Percentiles rank a stretch among this genome's conserved stretches.
Conservation (phyloP, 805 yeast genomes). For the Metschnikowia amazonensis region DNA sequence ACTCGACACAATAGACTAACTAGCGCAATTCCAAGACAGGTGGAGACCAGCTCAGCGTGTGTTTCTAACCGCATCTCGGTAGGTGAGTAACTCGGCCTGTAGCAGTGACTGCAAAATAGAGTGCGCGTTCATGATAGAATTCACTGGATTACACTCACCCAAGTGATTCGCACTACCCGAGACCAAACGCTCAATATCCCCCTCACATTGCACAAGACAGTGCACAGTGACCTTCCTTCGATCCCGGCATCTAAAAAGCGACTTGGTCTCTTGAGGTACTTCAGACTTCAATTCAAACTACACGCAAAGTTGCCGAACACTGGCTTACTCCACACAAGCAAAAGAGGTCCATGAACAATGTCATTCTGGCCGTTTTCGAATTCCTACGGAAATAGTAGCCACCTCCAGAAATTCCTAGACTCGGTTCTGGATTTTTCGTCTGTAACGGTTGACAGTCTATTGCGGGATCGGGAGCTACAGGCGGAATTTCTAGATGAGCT, state of each 20-base stretch:
- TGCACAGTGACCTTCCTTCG: not conserved
- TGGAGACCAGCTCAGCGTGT: not conserved
- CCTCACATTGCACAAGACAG: slow-evolving; percentile 1
- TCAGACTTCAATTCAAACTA: not conserved
- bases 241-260: not conserved
- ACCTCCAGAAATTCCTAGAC: slow-evolving; percentile 40
- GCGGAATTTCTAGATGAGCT: slow-evolving; percentile 39
- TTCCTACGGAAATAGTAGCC: slow-evolving; percentile 33
- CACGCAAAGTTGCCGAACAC: not conserved
- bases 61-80: not conserved
- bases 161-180: slow-evolving; percentile 2
- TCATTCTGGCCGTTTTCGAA: slow-evolving; percentile 47
- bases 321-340: not conserved
- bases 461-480: slow-evolving; percentile 31
- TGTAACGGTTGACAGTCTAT: slow-evolving; percentile 32
- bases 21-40: not conserved
- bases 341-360: slow-evolving; percentile 21
- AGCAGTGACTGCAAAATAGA: slow-evolving; percentile 4
- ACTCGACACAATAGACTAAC: slow-evolving; percentile 21
- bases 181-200: slow-evolving; percentile 1
- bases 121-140: not conserved
- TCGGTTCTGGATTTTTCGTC: slow-evolving; percentile 29
- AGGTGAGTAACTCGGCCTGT: not conserved
- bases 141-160: not conserved
- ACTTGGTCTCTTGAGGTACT: not conserved